Evolutionary conservation across 2,329 filamentous ascomycete species (phyloP), one percentile per base, ranked within the genome.

Genomic region (Alternaria angustiovoidea): DNA sequence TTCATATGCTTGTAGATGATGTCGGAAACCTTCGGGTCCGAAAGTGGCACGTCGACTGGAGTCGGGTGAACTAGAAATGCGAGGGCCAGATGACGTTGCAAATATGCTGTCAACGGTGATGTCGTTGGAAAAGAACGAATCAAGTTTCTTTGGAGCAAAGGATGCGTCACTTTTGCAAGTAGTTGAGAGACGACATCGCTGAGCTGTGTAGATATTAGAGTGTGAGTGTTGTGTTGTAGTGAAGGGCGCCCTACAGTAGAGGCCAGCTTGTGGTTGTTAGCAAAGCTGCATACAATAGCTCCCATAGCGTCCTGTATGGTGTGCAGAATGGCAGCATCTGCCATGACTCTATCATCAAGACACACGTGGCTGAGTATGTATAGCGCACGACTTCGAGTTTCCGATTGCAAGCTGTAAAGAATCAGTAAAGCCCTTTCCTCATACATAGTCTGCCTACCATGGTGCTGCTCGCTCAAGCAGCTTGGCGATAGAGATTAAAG

Each of bases 61-160:
- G 43, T 61, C 5, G 75, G 75, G 47, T 73, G 53, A 61, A 91
- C 86, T 63, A 92, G 81, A 64, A 87, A 89, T 1, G 85, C 84
- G 5, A 89, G 80, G 3, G 91, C 90, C 7, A 95, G 82, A 34
- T 89, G 82, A 11, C 89, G 84, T 32, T 89, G 85, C 28, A 94
- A 80, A 36, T 89, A 85, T 62, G 89, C 85, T 1, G 86, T 76
- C 34, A 80, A 77, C 0, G 80, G 68, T 4, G 80, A 83, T 6
- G 79, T 81, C 9, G 85, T 79, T 0, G 90, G 87, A 16, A 94
- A 82, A 43, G 84, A 82, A 18, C 83, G 78, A 11, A 93, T 80
- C 5, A 89, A 80, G 44, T 87, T 85, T 55, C 84, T 82, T 54
- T 88, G 86, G 2, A 92, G 79, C 11, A 81, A 70, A 2, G 83